Evolutionary conservation across 2,329 filamentous ascomycete species (phyloP).

Genomic region (Apiospora arundinis): DNA sequence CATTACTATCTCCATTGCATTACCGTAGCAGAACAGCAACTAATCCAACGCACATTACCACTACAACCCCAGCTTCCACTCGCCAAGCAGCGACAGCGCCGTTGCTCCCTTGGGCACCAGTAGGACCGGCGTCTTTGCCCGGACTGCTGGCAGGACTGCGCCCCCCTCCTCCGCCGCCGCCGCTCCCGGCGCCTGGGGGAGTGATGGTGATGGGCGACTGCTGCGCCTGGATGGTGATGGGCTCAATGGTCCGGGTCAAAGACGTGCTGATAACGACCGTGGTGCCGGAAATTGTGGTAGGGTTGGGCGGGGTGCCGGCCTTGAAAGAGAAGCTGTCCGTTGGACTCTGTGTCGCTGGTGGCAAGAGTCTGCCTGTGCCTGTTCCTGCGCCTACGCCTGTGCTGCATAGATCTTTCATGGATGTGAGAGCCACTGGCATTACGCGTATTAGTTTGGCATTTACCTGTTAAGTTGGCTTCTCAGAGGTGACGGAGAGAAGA

Average conservation of each 20-base stretch:
- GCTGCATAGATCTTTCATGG: neutral
- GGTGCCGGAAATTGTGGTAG: conserved; percentile 13
- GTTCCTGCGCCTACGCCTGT: neutral
- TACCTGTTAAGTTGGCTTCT: no score
- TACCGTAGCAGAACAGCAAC: neutral
- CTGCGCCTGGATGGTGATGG: conserved; percentile 7
- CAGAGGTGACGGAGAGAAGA: neutral
- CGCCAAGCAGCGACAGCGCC: neutral
- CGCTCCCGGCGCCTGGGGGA: neutral
- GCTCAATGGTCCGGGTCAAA: conserved; percentile 2
- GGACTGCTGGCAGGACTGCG: neutral
- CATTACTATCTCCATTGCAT: neutral
- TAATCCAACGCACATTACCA: conserved; percentile 1
- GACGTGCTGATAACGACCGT: neutral
- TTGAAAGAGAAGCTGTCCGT: neutral
- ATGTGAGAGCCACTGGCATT: neutral
- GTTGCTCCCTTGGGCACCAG: neutral
- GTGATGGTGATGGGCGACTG: neutral
- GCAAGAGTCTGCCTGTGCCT: neutral
- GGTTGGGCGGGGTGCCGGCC: neutral
- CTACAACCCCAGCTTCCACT: neutral
- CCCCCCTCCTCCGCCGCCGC: neutral
- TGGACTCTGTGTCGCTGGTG: neutral
- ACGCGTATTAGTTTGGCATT: no score
- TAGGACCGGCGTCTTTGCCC: no score